A percentile compares a stretch with the other conserved stretches of the same genome.
Conservation (phyloP, 805 yeast species). For the Lipomyces sp. region DNA sequence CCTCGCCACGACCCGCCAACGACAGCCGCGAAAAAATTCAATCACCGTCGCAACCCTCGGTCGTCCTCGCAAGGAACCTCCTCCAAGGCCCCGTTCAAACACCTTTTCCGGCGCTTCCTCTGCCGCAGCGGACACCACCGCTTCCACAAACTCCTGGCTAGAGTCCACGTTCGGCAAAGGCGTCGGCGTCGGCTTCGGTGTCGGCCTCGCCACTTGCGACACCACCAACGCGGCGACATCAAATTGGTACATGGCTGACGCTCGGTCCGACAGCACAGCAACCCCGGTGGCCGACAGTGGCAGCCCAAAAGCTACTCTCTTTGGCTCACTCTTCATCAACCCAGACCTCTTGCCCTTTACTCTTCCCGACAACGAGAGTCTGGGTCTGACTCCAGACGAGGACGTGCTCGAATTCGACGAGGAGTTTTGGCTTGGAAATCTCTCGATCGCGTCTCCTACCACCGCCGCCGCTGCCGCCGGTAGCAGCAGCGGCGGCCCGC, state of each 20-base stretch:
- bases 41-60: slow-evolving; percentile 34
- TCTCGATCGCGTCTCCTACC: slow-evolving; percentile 27
- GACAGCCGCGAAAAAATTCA: slow-evolving; percentile 34
- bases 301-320: slow-evolving; percentile 15
- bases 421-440: slow-evolving; percentile 29
- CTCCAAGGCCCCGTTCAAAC: slow-evolving; percentile 32
- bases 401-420: slow-evolving; percentile 33
- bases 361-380: slow-evolving; percentile 30
- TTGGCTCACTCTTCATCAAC: slow-evolving; percentile 36
- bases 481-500: not conserved
- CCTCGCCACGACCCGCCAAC: slow-evolving; percentile 24
- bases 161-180: slow-evolving; percentile 24
- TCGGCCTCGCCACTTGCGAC: too few relatives aligned
- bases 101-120: slow-evolving; percentile 25
- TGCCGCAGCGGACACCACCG: not conserved
- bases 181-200: not conserved
- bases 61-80: slow-evolving; percentile 22
- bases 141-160: slow-evolving; percentile 29
- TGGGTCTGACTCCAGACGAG: slow-evolving; percentile 30
- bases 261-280: not conserved
- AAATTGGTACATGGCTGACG: not conserved
- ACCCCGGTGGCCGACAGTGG: not conserved
- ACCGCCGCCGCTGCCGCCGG: slow-evolving; percentile 13
- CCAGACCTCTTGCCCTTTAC: slow-evolving; percentile 35
- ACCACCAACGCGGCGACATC: not conserved